These are phyloP conservation scores for Penicillium occitanis DNA, from an alignment of 2,329 filamentous ascomycete species.

Conservation along the genomic window DNA sequence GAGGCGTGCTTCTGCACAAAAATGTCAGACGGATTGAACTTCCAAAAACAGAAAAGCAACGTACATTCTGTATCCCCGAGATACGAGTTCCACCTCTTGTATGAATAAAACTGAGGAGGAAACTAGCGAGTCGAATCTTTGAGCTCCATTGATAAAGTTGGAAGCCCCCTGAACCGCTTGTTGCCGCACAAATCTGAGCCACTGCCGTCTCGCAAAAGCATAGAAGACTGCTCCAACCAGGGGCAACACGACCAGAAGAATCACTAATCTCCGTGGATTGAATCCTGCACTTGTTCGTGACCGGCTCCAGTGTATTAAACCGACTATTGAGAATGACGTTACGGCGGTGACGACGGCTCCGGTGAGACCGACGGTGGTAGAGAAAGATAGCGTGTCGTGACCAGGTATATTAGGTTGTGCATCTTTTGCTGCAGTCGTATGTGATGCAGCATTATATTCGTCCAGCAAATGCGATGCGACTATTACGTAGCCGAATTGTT, in stretches of 20 bases:
- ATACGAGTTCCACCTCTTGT: conserved; percentile 94
- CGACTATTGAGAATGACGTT: conserved; percentile 62
- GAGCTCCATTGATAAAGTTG: conserved; percentile 69
- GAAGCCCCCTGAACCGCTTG: conserved; percentile 70
- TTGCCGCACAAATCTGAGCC: conserved; percentile 74
- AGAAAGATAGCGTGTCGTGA: conserved; percentile 35
- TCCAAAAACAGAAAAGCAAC: conserved; percentile 31
- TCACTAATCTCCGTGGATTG: conserved; percentile 41
- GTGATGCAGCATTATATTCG: conserved; percentile 52
- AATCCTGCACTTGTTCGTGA: conserved; percentile 53
- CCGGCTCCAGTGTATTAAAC: conserved; percentile 69
- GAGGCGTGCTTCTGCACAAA: conserved; percentile 69
- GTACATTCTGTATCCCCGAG: conserved; percentile 81
- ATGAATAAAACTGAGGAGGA: conserved; percentile 77
- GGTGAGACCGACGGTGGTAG: conserved; percentile 57
- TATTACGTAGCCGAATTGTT: conserved; percentile 90
- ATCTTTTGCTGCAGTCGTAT: conserved; percentile 37
- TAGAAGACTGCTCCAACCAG: conserved; percentile 62
- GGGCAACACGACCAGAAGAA: conserved; percentile 49
- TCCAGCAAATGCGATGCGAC: conserved; percentile 87
- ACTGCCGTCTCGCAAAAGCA: conserved; percentile 73
- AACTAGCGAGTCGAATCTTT: conserved; percentile 75
- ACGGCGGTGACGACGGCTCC: conserved; percentile 66
- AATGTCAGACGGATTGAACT: conserved; percentile 23
- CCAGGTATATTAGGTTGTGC: conserved; percentile 33